Conservation (phyloP, 768 basidiomycete genomes). For the Lentinula detonsa region DNA sequence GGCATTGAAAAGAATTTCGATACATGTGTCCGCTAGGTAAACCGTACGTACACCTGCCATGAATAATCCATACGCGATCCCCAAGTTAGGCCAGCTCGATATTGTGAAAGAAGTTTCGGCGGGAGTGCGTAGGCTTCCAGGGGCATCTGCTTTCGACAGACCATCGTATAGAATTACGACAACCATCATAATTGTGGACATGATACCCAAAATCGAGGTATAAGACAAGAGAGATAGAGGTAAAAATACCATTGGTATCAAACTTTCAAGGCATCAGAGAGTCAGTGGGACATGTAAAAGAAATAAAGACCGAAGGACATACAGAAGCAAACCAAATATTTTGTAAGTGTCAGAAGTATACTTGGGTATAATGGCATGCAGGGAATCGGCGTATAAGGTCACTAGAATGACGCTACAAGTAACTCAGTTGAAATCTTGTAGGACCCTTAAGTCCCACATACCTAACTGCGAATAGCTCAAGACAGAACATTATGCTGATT, state of each 20-base stretch:
- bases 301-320: slow-evolving; percentile 15
- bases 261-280: slow-evolving; percentile 29
- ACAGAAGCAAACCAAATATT: slow-evolving; percentile 67
- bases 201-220: slow-evolving; percentile 80
- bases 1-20: neutral
- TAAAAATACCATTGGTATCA: slow-evolving; percentile 81
- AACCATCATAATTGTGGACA: slow-evolving; percentile 72
- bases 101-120: slow-evolving; percentile 61
- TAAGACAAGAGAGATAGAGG: slow-evolving; percentile 84
- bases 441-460: slow-evolving; percentile 20
- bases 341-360: slow-evolving; percentile 74
- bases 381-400: slow-evolving; percentile 82
- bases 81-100: slow-evolving; percentile 49
- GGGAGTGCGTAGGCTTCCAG: slow-evolving; percentile 78
- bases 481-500: slow-evolving; percentile 72
- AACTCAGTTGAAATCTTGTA: neutral
- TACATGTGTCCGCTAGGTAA: neutral
- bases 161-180: slow-evolving; percentile 81
- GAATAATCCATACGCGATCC: slow-evolving; percentile 81
- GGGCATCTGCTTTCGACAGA: slow-evolving; percentile 58
- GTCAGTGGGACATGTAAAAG: neutral
- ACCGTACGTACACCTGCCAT: slow-evolving; percentile 75
- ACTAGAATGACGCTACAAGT: slow-evolving; percentile 71
- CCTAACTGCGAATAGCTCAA: slow-evolving; percentile 85
- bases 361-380: slow-evolving; percentile 65